Evolutionary conservation across 306 rosid genomes (phyloP), one percentile per base, ranked within the genome.

Genomic region (Dalbergia cochinchinensis): DNA sequence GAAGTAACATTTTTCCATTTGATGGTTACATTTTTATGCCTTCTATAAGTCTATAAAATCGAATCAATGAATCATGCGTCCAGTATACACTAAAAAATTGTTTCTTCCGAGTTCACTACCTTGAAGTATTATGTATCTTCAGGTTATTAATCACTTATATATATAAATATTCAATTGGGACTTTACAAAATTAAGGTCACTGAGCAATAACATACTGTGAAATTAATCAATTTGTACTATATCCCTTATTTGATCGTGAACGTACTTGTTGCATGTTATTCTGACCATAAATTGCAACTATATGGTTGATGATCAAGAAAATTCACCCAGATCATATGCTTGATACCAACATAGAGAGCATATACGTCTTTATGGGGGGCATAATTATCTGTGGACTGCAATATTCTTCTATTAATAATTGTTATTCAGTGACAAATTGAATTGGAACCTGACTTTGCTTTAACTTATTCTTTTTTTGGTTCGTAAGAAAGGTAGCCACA

Each of bases 381-480:
- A 86, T 81, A 83, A 80, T 48, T 88, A 44, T 83, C 72, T 54
- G 85, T 71, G 88, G 88, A 74, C 77, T 73, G 80, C 70, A 79
- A 37, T 37, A 4, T 37, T 37, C 41, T 84, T 86, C 81, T 55
- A 57, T 57, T 63, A 67, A 69, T 69, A 65, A 65, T 48, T 59
- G 39, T 65, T 77, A 78, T 66, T 65, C 76, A 26, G 55, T 69
- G 82, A 75, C 85, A 75, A 60, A 48, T 73, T 80, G 64, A 63
- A 80, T 67, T 54, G 63, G 44, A 85, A 88, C 78, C 86, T 68
- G 78, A 81, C 82, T 84, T 83, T 84, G 57, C 88, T 86, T 84
- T 78, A 85, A 74, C 48, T 81, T 82, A 51, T 90, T 89, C 90
- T 69, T 83, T 45, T 72, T 72, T 60, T 12, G 60, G 18, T 34